Evolutionary conservation across 2,329 filamentous ascomycete genomes (phyloP).

Genomic region (Claviceps sp.): DNA sequence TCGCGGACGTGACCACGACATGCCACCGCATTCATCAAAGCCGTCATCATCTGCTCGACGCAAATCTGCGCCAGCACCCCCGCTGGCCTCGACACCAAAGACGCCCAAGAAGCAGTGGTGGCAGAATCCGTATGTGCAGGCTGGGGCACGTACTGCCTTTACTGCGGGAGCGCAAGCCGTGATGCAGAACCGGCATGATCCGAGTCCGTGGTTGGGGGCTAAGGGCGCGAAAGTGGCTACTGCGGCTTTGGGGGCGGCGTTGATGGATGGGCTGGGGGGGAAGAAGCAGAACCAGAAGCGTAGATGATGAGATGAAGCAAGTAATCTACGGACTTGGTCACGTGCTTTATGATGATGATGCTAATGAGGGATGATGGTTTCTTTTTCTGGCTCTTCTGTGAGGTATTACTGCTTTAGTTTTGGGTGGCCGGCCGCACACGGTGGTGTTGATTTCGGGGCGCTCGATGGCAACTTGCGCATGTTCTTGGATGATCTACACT

Average conservation of each 20-base stretch:
- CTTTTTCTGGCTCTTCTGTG: neutral
- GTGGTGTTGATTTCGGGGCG: no score
- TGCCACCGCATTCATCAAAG: slow-evolving; percentile 4
- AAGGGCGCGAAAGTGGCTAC: slow-evolving; percentile 36
- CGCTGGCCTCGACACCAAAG: slow-evolving; percentile 11
- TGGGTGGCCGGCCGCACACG: no score
- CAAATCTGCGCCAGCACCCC: slow-evolving; percentile 7
- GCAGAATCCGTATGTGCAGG: slow-evolving; percentile 24
- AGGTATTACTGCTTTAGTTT: no score
- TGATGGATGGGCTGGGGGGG: slow-evolving; percentile 33
- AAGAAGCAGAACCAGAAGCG: neutral
- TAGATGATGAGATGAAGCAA: neutral
- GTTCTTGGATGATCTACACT: no score
- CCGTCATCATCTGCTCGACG: slow-evolving; percentile 6
- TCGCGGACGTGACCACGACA: slow-evolving; percentile 10
- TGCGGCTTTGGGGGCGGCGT: slow-evolving; percentile 33
- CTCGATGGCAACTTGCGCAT: no score
- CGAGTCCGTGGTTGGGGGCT: slow-evolving; percentile 31
- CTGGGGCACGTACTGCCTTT: slow-evolving; percentile 32
- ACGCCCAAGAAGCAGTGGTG: slow-evolving; percentile 18
- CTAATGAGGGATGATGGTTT: neutral
- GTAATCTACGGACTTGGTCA: neutral
- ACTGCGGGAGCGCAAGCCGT: slow-evolving; percentile 35
- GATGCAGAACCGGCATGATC: slow-evolving; percentile 30
- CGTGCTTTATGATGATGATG: neutral